A percentile compares a stretch with the other conserved stretches of the same genome.
phyloP scores from a whole-genome alignment of 2,329 filamentous ascomycete species.

The Microcera coccophila region DNA sequence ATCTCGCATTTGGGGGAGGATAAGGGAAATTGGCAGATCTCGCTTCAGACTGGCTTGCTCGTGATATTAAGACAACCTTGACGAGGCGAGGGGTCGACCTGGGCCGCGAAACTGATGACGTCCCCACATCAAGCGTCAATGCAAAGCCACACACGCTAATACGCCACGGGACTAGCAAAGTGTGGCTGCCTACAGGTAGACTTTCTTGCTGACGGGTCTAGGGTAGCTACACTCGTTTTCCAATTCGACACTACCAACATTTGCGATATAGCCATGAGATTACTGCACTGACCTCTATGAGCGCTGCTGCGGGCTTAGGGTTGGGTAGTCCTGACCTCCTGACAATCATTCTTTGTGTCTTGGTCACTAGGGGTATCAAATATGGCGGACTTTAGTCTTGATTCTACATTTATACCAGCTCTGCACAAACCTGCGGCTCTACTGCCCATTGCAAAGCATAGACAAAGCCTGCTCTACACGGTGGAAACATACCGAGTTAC shows the following conservation, averaged over 20 bases:
- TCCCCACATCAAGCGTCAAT: constrained; percentile 29
- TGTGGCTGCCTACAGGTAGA: too few species aligned
- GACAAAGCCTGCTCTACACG: constrained; percentile 74
- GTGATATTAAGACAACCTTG: constrained; percentile 25
- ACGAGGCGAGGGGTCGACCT: constrained; percentile 31
- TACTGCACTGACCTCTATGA: too few species aligned
- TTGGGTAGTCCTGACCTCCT: too few species aligned
- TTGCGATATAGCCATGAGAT: too few species aligned
- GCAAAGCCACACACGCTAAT: constrained; percentile 20
- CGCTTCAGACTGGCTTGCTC: constrained; percentile 25
- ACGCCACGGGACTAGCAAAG: constrained; percentile 27
- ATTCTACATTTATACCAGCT: constrained; percentile 66
- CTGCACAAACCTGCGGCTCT: constrained; percentile 81
- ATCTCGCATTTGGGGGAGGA: constrained; percentile 1
- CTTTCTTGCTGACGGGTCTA: too few species aligned
- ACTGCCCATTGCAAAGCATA: constrained; percentile 82
- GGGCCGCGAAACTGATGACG: constrained; percentile 37
- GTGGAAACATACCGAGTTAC: constrained; percentile 81
- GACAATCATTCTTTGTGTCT: too few species aligned
- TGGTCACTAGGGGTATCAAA: too few species aligned
- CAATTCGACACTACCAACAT: too few species aligned
- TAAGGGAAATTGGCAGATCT: constrained; percentile 26
- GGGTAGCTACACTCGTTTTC: too few species aligned
- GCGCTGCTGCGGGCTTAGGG: too few species aligned
- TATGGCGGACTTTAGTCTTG: constrained; percentile 57